Evolutionary conservation across 2,329 filamentous ascomycete species (phyloP), one percentile per base, ranked within the genome.

Genomic region (Albophoma yamanashiensis): DNA sequence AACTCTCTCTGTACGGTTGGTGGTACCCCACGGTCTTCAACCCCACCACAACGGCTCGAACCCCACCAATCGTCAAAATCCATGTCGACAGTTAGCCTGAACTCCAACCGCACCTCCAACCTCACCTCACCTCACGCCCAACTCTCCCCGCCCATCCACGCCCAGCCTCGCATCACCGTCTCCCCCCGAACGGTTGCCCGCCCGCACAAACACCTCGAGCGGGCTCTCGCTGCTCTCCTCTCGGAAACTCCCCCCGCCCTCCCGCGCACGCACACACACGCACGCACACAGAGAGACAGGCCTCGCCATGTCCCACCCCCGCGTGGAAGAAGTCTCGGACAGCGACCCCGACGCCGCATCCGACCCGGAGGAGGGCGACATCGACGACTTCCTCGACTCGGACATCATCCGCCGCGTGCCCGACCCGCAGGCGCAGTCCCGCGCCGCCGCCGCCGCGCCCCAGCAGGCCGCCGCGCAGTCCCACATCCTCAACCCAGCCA

Each of bases 251-350:
- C 17, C 17, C 27, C 34, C 34, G 9, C 34, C 47, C 47, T 14
- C 25, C n/a, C 15, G 43, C 47, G 12, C 27, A 31, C 27, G 27
- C 27, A 31, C 27, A 31, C 34, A 8, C 31, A 34, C 27, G 17
- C 36, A 38, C 31, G 31, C 31, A 34, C 27, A 27, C 36, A 38
- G 25, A 4, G 15, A 11, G 14, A 52, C 47, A n/a, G 25, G 3
- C 1, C 27, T 31, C 9, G 76, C 64, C 65, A 94, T 95, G 91
- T 89, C 91, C 53, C 87, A 94, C 78, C 86, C 92, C 62, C 87
- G 88, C 63, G 88, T 97, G 74, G 94, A 99, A 82, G 94, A 97
- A 76, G 88, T 97, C 64, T 91, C 87, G 62, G 91, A 95, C 79
- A 86, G 83, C 73, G 89, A 91, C 75, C 80, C 81, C 66, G 86